Conservation (phyloP, 768 basidiomycete species). For the Tephrocybe sp. region DNA sequence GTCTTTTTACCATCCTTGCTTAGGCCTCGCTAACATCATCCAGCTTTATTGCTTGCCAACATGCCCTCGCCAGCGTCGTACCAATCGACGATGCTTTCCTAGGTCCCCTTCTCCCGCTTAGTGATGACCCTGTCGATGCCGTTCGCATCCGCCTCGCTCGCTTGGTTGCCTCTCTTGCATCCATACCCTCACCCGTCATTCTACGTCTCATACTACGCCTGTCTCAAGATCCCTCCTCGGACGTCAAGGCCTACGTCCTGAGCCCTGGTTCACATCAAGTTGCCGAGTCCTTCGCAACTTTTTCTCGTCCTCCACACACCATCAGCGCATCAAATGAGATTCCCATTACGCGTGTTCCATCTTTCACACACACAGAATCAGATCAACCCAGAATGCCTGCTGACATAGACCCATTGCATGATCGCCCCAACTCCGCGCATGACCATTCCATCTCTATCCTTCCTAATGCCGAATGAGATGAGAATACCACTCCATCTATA, state of each 20-base stretch:
- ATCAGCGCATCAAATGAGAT: neutral
- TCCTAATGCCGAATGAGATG: conserved; percentile 12
- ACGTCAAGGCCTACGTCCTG: conserved; percentile 60
- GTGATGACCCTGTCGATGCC: conserved; percentile 70
- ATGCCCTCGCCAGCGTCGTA: conserved; percentile 49
- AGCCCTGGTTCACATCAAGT: conserved; percentile 19
- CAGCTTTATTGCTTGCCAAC: conserved; percentile 75
- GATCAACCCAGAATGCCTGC: neutral
- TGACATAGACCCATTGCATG: conserved; percentile 5
- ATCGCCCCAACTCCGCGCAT: neutral
- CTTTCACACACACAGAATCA: neutral
- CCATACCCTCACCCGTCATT: conserved; percentile 29
- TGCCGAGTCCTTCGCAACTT: conserved; percentile 23
- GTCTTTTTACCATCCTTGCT: conserved; percentile 23
- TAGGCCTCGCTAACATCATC: conserved; percentile 13
- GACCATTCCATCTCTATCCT: conserved; percentile 1
- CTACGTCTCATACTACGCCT: conserved; percentile 42
- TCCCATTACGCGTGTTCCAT: neutral
- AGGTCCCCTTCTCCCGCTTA: conserved; percentile 51
- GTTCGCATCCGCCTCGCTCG: conserved; percentile 87
- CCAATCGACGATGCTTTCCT: conserved; percentile 50
- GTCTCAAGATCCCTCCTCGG: conserved; percentile 52
- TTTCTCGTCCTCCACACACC: conserved; percentile 34
- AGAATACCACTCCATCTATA: conserved; percentile 11
- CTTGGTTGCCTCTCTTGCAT: conserved; percentile 40